phyloP scores from a whole-genome alignment of 1,284 basidiomycete species.

The Ustilago xerochloae region DNA sequence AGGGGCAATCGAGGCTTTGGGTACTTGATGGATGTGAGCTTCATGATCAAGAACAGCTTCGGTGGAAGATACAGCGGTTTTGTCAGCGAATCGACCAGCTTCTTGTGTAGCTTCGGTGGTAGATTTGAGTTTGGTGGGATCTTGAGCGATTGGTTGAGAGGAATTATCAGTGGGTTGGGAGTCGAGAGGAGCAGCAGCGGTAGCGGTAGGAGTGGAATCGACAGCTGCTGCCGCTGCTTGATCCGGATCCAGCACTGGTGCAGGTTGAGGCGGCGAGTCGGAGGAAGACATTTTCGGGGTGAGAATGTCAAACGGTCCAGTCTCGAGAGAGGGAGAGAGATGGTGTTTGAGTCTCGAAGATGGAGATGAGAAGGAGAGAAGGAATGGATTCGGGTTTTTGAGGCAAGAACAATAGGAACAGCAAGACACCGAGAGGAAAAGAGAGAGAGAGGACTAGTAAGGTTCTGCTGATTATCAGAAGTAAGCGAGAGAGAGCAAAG shows the following conservation, averaged over 20 bases:
- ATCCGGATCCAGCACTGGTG: constrained; percentile 43
- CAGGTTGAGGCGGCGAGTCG: constrained; percentile 15
- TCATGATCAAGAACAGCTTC: constrained; percentile 41
- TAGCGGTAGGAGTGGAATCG: neutral
- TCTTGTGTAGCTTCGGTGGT: constrained; percentile 11
- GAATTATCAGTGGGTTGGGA: constrained; percentile 30
- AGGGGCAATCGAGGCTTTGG: constrained; percentile 40
- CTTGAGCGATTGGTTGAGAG: constrained; percentile 12
- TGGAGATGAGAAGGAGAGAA: neutral
- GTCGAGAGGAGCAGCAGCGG: constrained; percentile 5
- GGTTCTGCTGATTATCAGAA: neutral
- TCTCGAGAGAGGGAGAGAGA: neutral
- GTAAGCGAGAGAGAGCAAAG: neutral
- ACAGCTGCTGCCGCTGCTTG: constrained; percentile 42
- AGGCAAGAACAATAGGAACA: neutral
- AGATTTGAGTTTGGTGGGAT: constrained; percentile 25
- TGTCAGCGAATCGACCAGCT: constrained; percentile 31
- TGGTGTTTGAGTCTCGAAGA: neutral
- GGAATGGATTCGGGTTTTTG: no score
- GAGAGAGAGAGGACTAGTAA: neutral
- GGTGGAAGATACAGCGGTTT: constrained; percentile 8
- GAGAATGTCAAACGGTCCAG: no score
- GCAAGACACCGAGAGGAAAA: neutral
- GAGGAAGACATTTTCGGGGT: constrained; percentile 21
- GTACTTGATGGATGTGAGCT: constrained; percentile 42